phyloP scores from a whole-genome alignment of 2,329 filamentous ascomycete species.

The Plectosphaerella sp. region DNA sequence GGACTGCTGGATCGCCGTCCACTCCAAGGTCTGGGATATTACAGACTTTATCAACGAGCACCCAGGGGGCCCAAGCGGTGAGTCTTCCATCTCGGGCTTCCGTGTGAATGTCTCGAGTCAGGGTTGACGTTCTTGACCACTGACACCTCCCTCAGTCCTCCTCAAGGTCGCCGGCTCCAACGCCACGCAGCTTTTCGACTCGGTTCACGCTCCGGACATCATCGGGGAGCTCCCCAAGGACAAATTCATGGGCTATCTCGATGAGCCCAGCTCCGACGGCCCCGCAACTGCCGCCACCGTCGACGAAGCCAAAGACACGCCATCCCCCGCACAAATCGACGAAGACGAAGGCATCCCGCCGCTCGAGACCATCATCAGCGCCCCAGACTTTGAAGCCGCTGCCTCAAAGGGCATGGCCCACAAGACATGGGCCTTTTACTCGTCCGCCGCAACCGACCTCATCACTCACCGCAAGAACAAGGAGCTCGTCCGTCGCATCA shows the following conservation, averaged over 20 bases:
- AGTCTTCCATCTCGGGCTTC: neutral
- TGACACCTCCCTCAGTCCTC: constrained; percentile 37
- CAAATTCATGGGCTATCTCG: constrained; percentile 43
- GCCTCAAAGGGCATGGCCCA: constrained; percentile 38
- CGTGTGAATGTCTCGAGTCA: neutral
- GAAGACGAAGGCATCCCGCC: constrained; percentile 23
- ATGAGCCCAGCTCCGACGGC: constrained; percentile 32
- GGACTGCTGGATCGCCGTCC: constrained; percentile 64
- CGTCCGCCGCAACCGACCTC: constrained; percentile 47
- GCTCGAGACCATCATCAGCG: constrained; percentile 40
- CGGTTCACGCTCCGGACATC: constrained; percentile 40
- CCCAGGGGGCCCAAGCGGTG: constrained; percentile 29
- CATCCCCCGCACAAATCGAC: constrained; percentile 3
- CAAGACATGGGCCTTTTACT: constrained; percentile 53
- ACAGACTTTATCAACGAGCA: constrained; percentile 54
- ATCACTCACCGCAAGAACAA: constrained; percentile 45
- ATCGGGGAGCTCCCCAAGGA: constrained; percentile 35
- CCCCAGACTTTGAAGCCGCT: constrained; percentile 43
- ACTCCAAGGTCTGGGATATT: constrained; percentile 65
- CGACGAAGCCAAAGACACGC: neutral
- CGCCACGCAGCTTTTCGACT: constrained; percentile 47
- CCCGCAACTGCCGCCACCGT: neutral
- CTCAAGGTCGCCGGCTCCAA: constrained; percentile 46
- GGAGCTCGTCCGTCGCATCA: constrained; percentile 41
- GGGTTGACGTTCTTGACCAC: neutral